phyloP scores from a whole-genome alignment of 495 filamentous ascomycete genomes.

The Penicillium atrosanguineum region DNA sequence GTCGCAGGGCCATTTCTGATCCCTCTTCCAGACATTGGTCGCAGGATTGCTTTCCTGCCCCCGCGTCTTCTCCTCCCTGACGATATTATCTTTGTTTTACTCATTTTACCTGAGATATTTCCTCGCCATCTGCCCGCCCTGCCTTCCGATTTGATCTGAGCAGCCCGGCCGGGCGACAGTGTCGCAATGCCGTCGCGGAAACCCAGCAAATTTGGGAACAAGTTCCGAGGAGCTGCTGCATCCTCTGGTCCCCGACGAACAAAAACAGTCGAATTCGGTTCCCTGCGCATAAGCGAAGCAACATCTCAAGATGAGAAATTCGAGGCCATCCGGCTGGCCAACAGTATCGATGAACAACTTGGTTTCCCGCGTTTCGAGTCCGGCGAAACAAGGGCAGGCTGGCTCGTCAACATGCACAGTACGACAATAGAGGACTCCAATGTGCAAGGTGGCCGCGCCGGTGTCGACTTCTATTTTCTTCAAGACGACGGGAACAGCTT shows the following conservation, averaged over 20 bases:
- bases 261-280: conserved; percentile 74
- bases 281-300: conserved; percentile 72
- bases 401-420: conserved; percentile 93
- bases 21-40: conserved; percentile 12
- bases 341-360: conserved; percentile 90
- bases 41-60: neutral
- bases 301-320: conserved; percentile 84
- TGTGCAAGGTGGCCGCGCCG: conserved; percentile 76
- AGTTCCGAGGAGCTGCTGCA: conserved; percentile 48
- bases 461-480: conserved; percentile 95
- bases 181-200: conserved; percentile 57
- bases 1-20: conserved; percentile 13
- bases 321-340: conserved; percentile 77
- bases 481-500: conserved; percentile 91
- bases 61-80: neutral
- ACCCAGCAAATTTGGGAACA: conserved; percentile 54
- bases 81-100: neutral
- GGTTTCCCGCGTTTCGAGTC: conserved; percentile 92
- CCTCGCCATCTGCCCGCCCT: conserved; percentile 25
- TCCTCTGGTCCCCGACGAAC: conserved; percentile 55
- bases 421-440: conserved; percentile 85
- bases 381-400: conserved; percentile 80
- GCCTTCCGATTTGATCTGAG: conserved; percentile 13
- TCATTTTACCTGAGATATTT: conserved; percentile 10
- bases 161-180: conserved; percentile 28